These are phyloP conservation scores for Serendipita sp. DNA, from an alignment of 768 basidiomycete species.

Conservation along the genomic window DNA sequence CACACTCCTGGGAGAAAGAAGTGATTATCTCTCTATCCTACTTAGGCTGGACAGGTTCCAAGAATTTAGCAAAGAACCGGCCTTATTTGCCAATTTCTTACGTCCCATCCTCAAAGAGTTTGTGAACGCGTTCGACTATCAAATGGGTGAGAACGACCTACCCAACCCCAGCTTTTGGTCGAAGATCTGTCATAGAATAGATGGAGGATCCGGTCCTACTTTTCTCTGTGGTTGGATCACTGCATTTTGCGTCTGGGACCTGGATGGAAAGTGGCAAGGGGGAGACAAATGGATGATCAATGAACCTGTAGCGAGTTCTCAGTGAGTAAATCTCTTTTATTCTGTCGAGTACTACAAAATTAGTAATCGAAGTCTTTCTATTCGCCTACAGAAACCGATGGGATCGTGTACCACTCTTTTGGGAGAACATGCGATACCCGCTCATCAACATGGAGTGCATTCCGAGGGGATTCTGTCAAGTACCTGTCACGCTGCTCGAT, in stretches of 20 bases:
- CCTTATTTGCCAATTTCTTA: conserved; percentile 27
- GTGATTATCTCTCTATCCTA: conserved; percentile 27
- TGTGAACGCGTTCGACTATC: conserved; percentile 17
- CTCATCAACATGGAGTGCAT: conserved; percentile 13
- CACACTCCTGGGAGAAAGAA: conserved; percentile 27
- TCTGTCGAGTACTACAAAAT: neutral
- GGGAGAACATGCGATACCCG: conserved; percentile 12
- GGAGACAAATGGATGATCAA: neutral
- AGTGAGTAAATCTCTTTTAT: neutral
- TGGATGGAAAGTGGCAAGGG: conserved; percentile 11
- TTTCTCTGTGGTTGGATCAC: conserved; percentile 11
- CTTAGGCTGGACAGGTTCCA: conserved; percentile 25
- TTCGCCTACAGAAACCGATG: too few species aligned
- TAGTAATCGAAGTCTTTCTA: neutral
- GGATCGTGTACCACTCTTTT: conserved; percentile 4
- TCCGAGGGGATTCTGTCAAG: conserved; percentile 19
- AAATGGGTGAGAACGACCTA: neutral
- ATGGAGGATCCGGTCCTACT: conserved; percentile 2
- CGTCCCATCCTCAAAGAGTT: conserved; percentile 25
- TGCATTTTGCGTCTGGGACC: conserved; percentile 10
- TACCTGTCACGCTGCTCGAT: conserved; percentile 20
- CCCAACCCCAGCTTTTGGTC: conserved; percentile 15
- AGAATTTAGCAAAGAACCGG: conserved; percentile 23
- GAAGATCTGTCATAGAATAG: conserved; percentile 4
- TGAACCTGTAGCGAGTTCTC: neutral